Evolutionary conservation across 83 land plant species (phyloP), one percentile per base, ranked within the genome.

Genomic region (Thuja plicata): DNA sequence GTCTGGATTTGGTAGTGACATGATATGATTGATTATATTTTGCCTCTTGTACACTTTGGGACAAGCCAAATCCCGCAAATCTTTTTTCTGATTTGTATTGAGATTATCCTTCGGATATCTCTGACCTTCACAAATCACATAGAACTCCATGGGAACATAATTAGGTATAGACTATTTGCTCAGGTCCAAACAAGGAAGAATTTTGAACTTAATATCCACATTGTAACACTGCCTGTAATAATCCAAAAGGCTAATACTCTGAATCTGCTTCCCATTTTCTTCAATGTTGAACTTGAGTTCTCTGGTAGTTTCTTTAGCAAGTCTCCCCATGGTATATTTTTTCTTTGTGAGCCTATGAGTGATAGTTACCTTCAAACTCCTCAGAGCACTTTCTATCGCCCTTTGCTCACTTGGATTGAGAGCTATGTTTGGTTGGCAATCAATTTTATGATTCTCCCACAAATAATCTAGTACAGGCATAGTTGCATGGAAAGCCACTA

Each of bases 121-220:
- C 62, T 94, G 96, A 10, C 95, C 96, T 86, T 87, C 92, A 38
- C 87, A 92, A 9, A 95, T 30, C 8, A 78, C 85, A 90, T 95
- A 95, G 66, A 92, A 92, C 87, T 95, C 96, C 94, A 95, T 94
- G 8, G 96, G 96, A 4, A 95, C 91, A 78, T 92, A 84, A 41
- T 89, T 94, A 5, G 76, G 50, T 78, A 86, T 92, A 2, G 70
- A 38, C 32, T 89, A 88, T 40, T 80, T 92, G 32, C 92, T 88
- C 57, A 95, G 74, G 60, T 92, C 88, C 48, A 95, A 87, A 82
- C 94, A 91, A 8, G 96, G 96, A 46, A 95, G 90, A 27, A 86
- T 78, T 82, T 77, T 27, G 78, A 89, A 88, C 86, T 3, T 9
- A 21, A 95, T 90, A 2, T 90, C 84, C 76, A 76, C 81, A 9